Evolutionary conservation across 2,329 filamentous ascomycete genomes (phyloP).

Genomic region (Decorospora gaudefroyi): DNA sequence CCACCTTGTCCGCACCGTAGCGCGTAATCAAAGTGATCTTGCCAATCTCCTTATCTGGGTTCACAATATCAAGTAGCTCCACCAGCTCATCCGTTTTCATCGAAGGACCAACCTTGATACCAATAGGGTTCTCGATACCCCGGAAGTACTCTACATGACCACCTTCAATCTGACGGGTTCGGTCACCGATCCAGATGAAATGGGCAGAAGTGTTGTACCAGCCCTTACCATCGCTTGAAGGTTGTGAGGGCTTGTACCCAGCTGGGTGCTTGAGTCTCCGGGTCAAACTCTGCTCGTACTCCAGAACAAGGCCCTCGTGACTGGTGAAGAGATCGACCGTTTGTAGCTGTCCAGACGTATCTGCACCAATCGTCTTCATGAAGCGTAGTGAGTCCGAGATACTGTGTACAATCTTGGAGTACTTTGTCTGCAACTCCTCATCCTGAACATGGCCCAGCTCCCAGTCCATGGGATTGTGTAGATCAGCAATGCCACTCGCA

Average conservation of each 20-base stretch:
- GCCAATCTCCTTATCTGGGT: conserved; percentile 78
- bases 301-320: conserved; percentile 89
- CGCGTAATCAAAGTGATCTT: conserved; percentile 97
- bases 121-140: conserved; percentile 92
- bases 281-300: conserved; percentile 90
- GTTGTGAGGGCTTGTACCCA: conserved; percentile 43
- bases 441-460: conserved; percentile 88
- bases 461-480: conserved; percentile 95
- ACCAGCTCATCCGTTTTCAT: conserved; percentile 79
- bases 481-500: conserved; percentile 85
- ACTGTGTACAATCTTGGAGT: conserved; percentile 79
- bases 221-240: conserved; percentile 56
- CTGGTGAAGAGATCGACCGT: conserved; percentile 95
- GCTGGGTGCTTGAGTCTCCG: conserved; percentile 70
- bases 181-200: conserved; percentile 98
- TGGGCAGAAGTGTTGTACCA: conserved; percentile 96
- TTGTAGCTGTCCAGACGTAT: conserved; percentile 79
- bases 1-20: conserved; percentile 81
- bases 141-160: conserved; percentile 98
- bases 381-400: conserved; percentile 92
- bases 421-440: conserved; percentile 80
- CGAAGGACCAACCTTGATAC: conserved; percentile 91
- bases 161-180: conserved; percentile 89
- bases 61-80: conserved; percentile 78
- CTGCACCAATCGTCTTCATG: conserved; percentile 90